Conservation (phyloP, 805 yeast genomes). For the Candida railenensis region DNA sequence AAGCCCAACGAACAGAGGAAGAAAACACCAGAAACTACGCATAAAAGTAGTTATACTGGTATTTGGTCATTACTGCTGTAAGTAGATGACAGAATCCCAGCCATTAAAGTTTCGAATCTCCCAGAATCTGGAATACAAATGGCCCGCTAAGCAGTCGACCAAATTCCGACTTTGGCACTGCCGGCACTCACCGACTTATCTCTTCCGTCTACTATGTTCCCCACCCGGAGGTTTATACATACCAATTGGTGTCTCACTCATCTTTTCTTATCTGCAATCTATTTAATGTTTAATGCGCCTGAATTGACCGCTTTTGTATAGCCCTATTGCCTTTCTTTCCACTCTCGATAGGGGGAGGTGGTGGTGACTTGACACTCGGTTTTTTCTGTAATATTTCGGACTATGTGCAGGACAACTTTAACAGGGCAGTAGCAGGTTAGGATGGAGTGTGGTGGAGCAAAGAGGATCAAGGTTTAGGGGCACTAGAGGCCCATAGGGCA, state of each 20-base stretch:
- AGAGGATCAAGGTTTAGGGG: no score
- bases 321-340: neutral
- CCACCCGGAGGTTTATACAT: slow-evolving; percentile 19
- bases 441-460: no score
- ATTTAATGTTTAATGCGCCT: neutral
- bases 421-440: no score
- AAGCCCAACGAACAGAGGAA: neutral
- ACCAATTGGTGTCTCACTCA: slow-evolving; percentile 33
- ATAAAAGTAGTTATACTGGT: no score
- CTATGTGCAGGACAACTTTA: neutral
- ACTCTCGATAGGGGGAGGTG: neutral
- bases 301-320: neutral
- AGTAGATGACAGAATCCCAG: no score
- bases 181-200: no score
- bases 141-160: neutral
- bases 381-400: neutral
- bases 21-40: neutral
- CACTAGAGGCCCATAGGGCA: no score
- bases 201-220: neutral
- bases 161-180: neutral
- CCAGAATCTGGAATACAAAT: no score
- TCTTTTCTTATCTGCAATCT: slow-evolving; percentile 7
- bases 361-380: neutral
- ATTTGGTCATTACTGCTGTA: no score
- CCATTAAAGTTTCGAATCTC: no score